phyloP scores from a whole-genome alignment of 305 asterid genomes.

The Solanum aculeatissimum region DNA sequence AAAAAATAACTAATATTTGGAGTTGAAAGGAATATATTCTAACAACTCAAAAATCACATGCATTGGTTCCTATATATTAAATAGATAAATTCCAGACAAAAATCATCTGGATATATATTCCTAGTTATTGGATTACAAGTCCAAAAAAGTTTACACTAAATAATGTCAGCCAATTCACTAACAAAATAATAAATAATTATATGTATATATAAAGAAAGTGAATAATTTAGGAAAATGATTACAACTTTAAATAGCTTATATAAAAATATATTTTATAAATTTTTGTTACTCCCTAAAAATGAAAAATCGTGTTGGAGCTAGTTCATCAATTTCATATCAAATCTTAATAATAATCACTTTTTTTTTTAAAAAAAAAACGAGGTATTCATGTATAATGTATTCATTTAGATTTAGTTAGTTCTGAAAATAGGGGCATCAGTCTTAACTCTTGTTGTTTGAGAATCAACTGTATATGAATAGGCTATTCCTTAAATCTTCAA shows the following conservation, averaged over 20 bases:
- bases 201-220: background rate
- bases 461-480: too few species aligned
- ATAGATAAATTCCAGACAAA: background rate
- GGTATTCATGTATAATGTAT: too few species aligned
- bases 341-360: too few species aligned
- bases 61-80: background rate
- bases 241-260: background rate
- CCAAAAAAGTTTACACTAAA: background rate
- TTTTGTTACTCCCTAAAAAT: too few species aligned
- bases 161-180: background rate
- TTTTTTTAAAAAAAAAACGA: too few species aligned
- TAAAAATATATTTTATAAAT: too few species aligned
- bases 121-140: background rate
- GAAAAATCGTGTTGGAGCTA: too few species aligned
- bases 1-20: background rate
- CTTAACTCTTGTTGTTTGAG: too few species aligned
- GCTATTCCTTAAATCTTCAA: too few species aligned
- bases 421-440: too few species aligned
- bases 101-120: background rate
- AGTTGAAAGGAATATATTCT: background rate
- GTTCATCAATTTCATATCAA: too few species aligned
- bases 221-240: background rate
- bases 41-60: background rate
- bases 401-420: too few species aligned
- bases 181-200: background rate